A percentile compares a stretch with the other conserved stretches of the same genome.
Evolutionary conservation across 805 yeast genomes (phyloP).

Genomic region (Monosporozyma siamensis): DNA sequence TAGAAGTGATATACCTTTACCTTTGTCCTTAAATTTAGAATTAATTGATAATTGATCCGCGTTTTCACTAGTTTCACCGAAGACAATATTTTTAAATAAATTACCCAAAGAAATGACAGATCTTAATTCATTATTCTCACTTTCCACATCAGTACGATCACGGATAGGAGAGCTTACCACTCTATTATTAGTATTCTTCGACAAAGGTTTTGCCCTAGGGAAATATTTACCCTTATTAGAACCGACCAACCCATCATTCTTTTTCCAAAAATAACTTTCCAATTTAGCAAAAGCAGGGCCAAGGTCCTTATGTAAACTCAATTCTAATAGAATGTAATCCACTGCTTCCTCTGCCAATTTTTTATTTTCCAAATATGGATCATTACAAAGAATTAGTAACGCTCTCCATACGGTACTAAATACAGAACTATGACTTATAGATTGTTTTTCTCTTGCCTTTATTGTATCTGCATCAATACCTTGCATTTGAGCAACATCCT

Average conservation of each 20-base stretch:
- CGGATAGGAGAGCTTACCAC: not conserved
- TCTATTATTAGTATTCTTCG: not conserved
- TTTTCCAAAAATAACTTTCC: slow-evolving; percentile 53
- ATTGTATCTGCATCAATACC: slow-evolving; percentile 14
- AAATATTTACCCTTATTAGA: slow-evolving; percentile 5
- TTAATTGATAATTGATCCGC: slow-evolving; percentile 14
- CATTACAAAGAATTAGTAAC: slow-evolving; percentile 67
- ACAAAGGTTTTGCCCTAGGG: not conserved
- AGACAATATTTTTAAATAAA: slow-evolving; percentile 23
- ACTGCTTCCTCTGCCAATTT: slow-evolving; percentile 63
- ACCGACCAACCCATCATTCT: slow-evolving; percentile 23
- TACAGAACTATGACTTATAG: slow-evolving; percentile 80
- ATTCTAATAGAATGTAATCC: slow-evolving; percentile 56
- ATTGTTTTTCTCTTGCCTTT: slow-evolving; percentile 37
- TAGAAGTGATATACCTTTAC: slow-evolving; percentile 17
- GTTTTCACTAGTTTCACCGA: slow-evolving; percentile 11
- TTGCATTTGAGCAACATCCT: slow-evolving; percentile 60
- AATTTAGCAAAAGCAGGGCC: slow-evolving; percentile 55
- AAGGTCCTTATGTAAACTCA: slow-evolving; percentile 46
- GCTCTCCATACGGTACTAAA: slow-evolving; percentile 86
- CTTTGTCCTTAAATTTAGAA: slow-evolving; percentile 18
- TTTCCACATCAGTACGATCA: not conserved
- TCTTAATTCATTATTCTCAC: not conserved
- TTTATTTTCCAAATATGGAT: slow-evolving; percentile 77
- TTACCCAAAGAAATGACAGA: slow-evolving; percentile 21